Percentiles rank a stretch among this genome's conserved stretches.
Conservation (phyloP, 2,329 filamentous ascomycete genomes). For the Cordyceps cicadae region DNA sequence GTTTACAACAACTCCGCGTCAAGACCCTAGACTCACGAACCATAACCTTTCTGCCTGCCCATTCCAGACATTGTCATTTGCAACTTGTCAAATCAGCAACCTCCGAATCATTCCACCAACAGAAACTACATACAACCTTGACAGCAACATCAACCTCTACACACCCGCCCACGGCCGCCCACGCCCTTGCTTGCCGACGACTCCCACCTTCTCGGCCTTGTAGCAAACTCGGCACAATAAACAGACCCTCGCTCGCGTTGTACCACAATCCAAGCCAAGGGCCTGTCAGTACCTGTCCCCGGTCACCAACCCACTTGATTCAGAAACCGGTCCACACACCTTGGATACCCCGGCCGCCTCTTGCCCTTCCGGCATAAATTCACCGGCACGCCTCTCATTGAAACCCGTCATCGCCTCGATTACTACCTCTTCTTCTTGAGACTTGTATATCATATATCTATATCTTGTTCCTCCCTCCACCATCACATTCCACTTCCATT, state of each 20-base stretch:
- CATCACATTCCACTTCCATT: neutral
- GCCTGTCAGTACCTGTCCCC: constrained; percentile 12
- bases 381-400: constrained; percentile 8
- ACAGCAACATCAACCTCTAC: neutral
- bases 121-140: neutral
- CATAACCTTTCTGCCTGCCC: neutral
- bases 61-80: constrained; percentile 1
- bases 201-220: constrained; percentile 7
- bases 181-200: constrained; percentile 8
- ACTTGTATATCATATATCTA: constrained; percentile 5
- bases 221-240: constrained; percentile 6
- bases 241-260: constrained; percentile 10
- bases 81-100: neutral
- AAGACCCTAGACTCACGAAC: neutral
- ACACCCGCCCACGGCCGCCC: neutral
- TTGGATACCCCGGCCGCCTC: constrained; percentile 8
- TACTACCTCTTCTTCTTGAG: neutral
- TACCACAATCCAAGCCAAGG: constrained; percentile 7
- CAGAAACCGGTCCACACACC: constrained; percentile 10
- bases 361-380: constrained; percentile 11
- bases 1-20: neutral
- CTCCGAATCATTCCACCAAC: neutral
- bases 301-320: constrained; percentile 12
- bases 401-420: constrained; percentile 2
- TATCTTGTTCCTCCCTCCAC: neutral